These are phyloP conservation scores for Medicago lupulina DNA, from an alignment of 306 rosid genomes.

Conservation along the genomic window DNA sequence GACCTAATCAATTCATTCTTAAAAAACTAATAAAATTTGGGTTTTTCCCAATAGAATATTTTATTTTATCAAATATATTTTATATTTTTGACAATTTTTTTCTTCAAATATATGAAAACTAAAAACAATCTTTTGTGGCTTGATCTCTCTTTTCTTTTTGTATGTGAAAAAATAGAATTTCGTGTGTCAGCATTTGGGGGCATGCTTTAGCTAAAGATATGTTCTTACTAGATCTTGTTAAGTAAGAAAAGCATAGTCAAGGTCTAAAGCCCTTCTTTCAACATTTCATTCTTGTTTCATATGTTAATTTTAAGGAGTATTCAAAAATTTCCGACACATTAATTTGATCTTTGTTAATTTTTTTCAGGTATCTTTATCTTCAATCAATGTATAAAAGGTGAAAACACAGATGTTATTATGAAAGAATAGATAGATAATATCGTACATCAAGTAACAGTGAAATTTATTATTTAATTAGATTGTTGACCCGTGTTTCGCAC, in stretches of 20 bases:
- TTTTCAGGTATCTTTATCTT: conserved; percentile 48
- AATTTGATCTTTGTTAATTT: conserved; percentile 42
- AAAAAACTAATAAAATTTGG: too few relatives aligned
- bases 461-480: too few relatives aligned
- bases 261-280: conserved; percentile 57
- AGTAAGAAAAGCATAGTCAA: conserved; percentile 90
- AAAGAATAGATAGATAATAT: not conserved
- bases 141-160: conserved; percentile 34
- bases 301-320: conserved; percentile 25
- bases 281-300: conserved; percentile 27
- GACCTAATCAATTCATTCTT: too few relatives aligned
- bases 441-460: not conserved
- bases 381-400: conserved; percentile 42
- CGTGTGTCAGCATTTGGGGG: conserved; percentile 45
- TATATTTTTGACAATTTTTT: too few relatives aligned
- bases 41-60: too few relatives aligned
- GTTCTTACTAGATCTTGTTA: conserved; percentile 69
- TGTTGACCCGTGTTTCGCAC: too few relatives aligned
- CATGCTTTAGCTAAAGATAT: conserved; percentile 59
- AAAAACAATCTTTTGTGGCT: conserved; percentile 16
- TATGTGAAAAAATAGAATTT: conserved; percentile 30
- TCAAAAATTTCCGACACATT: conserved; percentile 43
- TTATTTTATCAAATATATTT: too few relatives aligned
- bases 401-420: conserved; percentile 29
- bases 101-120: too few relatives aligned